Base-by-base conservation (phyloP, 306 rosid genomes). In the Castanea crenata region DNA sequence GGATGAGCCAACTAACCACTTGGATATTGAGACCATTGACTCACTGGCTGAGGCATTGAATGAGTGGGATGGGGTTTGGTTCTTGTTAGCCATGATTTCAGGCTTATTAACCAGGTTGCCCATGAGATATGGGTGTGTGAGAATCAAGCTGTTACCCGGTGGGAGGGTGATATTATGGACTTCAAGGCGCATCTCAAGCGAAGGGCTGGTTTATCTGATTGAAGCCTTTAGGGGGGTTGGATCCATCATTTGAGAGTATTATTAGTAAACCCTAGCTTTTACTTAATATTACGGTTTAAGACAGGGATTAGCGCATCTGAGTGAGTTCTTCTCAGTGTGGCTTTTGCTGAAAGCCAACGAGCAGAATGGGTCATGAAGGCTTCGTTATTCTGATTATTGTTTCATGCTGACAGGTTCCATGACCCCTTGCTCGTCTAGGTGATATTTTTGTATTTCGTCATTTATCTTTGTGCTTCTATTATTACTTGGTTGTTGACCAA, bases 51-150 rank as follows among this genome's bases (percentile, higher is more conserved):
- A 93, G 79, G 99, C 99, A 27, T 73, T 96, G 90, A 96, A 96
- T 55, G 99, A 96, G 85, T 93, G 99, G 99, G 99, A 96, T 73
- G 99, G 99, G 99, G 99, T 19, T 0, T 96, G 89, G 99, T 96
- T 69, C 98, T 96, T 69, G 98, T 96, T 59, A 96, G 99, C 80
- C 99, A 96, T 59, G 99, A 96, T 77, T 96, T 96, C 85, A 91
- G 99, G 90, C 98, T 96, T 82, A 96, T 96, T 67, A 96, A 96
- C 86, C 99, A 96, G 81, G 98, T 96, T 1, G 99, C 99, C 52
- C 81, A 90, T 76, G 98, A 96, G 83, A 96, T 96, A 63, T 93
- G 99, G 99, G 99, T 93, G 4, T 96, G 99, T 29, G 98, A 92
- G 54, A 91, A 96, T 77, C 96, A 87, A 84, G 74, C 91, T 23